Conservation (phyloP, 495 filamentous ascomycete genomes). For the Immersiella caudata region DNA sequence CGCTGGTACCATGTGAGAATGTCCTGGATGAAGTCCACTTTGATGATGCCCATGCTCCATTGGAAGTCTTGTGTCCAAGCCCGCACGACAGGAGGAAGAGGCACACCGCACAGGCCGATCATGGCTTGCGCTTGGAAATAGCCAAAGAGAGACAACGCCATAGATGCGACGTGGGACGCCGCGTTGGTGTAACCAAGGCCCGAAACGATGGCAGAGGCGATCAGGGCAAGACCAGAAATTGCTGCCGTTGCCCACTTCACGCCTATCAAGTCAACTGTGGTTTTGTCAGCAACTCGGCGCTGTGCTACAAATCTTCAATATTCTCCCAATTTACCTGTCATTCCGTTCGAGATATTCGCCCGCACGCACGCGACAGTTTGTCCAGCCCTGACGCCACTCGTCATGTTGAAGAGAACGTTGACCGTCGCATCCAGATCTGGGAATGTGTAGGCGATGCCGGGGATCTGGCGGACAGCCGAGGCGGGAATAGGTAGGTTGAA, state of each 20-base stretch:
- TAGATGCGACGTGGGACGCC: slow-evolving; percentile 92
- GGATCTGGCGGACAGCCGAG: slow-evolving; percentile 65
- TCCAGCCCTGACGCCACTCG: slow-evolving; percentile 44
- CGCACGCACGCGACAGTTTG: slow-evolving; percentile 83
- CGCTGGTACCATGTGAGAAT: slow-evolving; percentile 97
- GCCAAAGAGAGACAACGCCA: slow-evolving; percentile 89
- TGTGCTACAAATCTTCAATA: too few species aligned
- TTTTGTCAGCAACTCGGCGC: not conserved
- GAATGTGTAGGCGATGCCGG: slow-evolving; percentile 84
- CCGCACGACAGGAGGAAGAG: slow-evolving; percentile 84
- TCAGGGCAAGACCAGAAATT: slow-evolving; percentile 82
- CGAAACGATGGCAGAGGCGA: slow-evolving; percentile 81
- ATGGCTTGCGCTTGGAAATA: slow-evolving; percentile 99
- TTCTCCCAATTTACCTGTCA: slow-evolving; percentile 59
- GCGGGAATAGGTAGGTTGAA: slow-evolving; percentile 67
- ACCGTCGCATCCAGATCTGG: slow-evolving; percentile 92
- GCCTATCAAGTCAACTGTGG: slow-evolving; percentile 74
- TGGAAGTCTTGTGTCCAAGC: slow-evolving; percentile 99
- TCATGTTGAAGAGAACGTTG: slow-evolving; percentile 75
- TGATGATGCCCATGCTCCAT: slow-evolving; percentile 98
- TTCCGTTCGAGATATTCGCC: slow-evolving; percentile 86
- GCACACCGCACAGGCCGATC: slow-evolving; percentile 80
- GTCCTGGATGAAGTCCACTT: slow-evolving; percentile 79
- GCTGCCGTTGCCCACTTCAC: slow-evolving; percentile 93
- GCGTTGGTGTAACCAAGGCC: slow-evolving; percentile 91